A percentile compares a stretch with the other conserved stretches of the same genome.
phyloP scores from a whole-genome alignment of 2,329 filamentous ascomycete genomes.

The Shiraia sp. region DNA sequence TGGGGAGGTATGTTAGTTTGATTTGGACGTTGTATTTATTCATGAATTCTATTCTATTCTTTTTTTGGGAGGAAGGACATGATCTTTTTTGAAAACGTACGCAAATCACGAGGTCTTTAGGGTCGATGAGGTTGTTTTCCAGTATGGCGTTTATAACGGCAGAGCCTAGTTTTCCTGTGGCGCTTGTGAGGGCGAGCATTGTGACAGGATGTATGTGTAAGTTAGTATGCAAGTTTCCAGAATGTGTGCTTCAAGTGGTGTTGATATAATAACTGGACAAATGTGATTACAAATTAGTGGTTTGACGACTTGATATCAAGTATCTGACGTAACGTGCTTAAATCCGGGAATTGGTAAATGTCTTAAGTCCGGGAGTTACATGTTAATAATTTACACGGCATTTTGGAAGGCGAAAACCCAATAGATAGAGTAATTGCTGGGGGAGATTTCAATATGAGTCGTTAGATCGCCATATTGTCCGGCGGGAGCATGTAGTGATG shows the following conservation, averaged over 20 bases:
- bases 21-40: background rate
- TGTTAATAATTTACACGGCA: too few species aligned
- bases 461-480: too few species aligned
- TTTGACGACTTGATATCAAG: conserved; percentile 4
- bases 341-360: too few species aligned
- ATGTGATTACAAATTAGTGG: conserved; percentile 1
- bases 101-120: conserved; percentile 44
- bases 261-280: background rate
- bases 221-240: background rate
- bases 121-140: conserved; percentile 44
- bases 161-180: conserved; percentile 52
- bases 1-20: conserved; percentile 7
- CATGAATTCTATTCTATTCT: too few species aligned
- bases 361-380: too few species aligned
- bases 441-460: too few species aligned
- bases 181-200: conserved; percentile 48
- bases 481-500: too few species aligned
- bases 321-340: too few species aligned
- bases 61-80: too few species aligned
- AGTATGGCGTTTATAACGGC: conserved; percentile 50
- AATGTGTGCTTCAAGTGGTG: too few species aligned
- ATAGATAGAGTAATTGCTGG: too few species aligned
- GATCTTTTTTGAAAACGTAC: conserved; percentile 17
- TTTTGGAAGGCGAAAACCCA: too few species aligned
- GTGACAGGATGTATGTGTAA: background rate